Percentiles rank a stretch among this genome's conserved stretches.
Conservation (phyloP, 2,329 filamentous ascomycete genomes). For the Rhinocladiella similis region DNA sequence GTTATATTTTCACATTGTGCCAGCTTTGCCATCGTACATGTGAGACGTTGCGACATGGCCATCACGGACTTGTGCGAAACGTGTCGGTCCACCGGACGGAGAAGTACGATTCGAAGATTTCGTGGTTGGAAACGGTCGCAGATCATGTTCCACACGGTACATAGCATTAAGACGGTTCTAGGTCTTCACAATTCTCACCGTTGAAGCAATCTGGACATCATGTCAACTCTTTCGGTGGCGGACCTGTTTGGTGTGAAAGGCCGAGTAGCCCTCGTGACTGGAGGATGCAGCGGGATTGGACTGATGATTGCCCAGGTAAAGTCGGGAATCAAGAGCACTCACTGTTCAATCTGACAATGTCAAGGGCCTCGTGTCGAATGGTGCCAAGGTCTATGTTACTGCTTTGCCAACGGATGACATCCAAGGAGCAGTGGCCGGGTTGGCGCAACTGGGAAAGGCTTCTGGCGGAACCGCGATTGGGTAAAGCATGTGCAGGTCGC, state of each 20-base stretch:
- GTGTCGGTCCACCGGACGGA: not conserved
- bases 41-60: not conserved
- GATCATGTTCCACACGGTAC: not conserved
- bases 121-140: not conserved
- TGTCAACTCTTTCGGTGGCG: slow-evolving; percentile 19
- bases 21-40: not conserved
- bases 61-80: slow-evolving; percentile 16
- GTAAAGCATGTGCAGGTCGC: slow-evolving; percentile 28
- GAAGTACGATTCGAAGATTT: slow-evolving; percentile 1
- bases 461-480: slow-evolving; percentile 42
- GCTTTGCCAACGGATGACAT: slow-evolving; percentile 46
- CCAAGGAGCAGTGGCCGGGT: slow-evolving; percentile 37
- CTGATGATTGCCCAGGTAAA: slow-evolving; percentile 49
- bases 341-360: not conserved
- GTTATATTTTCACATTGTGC: too few species aligned
- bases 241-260: slow-evolving; percentile 41
- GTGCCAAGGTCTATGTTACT: slow-evolving; percentile 49
- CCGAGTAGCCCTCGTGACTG: slow-evolving; percentile 47
- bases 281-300: slow-evolving; percentile 47
- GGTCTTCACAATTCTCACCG: not conserved
- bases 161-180: slow-evolving; percentile 1
- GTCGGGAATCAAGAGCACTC: not conserved
- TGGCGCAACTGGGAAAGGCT: slow-evolving; percentile 40
- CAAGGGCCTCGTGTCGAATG: slow-evolving; percentile 47
- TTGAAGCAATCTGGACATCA: not conserved